Evolutionary conservation across 1,139 yeast species (phyloP), one percentile per base, ranked within the genome.

Genomic region (Lodderomyces elongisporus): DNA sequence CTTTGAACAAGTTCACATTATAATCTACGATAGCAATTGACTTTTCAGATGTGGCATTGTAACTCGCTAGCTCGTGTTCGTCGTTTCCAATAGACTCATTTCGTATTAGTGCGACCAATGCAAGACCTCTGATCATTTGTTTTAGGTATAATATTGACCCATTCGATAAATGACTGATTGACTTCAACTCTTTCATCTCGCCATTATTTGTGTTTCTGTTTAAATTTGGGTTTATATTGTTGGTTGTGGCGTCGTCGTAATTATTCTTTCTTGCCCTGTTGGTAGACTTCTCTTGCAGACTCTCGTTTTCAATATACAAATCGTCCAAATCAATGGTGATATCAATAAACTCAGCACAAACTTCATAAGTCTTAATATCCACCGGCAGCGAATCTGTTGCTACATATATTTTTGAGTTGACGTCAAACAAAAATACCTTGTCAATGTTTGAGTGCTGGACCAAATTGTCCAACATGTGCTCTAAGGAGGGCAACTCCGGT

Each of bases 371-470:
- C 49, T 88, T 95, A 20, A 88, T 85, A 58, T 91, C 97, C 21
- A 89, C 96, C 0, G 97, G 96, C 2, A 91, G 79, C 0, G 95
- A 84, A 56, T 91, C 98, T 0, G 97, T 91, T 3, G 97, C 96
- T 30, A 91, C 89, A 54, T 91, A 91, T 20, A 91, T 85, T 57
- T 91, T 91, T n/a, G 95, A 83, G 51, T 85, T 85, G 24, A 89
- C 79, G 53, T 91, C 98, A 51, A 93, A 89, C 39, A 91, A 58
- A 49, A 89, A 91, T 24, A 93, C 93, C 60, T 91, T 91, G 47
- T 91, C 98, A 44, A 91, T 82, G 24, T 85, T 84, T 8, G 91
- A 83, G 52, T 88, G 94, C 44, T 85, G 89, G 41, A 93, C 93
- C 43, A 91, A 65, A 42, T 87, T 77, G 56, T 91, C 96, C 49